Evolutionary conservation across 768 basidiomycete species (phyloP), one percentile per base, ranked within the genome.

Genomic region (Amylocystis lapponica): DNA sequence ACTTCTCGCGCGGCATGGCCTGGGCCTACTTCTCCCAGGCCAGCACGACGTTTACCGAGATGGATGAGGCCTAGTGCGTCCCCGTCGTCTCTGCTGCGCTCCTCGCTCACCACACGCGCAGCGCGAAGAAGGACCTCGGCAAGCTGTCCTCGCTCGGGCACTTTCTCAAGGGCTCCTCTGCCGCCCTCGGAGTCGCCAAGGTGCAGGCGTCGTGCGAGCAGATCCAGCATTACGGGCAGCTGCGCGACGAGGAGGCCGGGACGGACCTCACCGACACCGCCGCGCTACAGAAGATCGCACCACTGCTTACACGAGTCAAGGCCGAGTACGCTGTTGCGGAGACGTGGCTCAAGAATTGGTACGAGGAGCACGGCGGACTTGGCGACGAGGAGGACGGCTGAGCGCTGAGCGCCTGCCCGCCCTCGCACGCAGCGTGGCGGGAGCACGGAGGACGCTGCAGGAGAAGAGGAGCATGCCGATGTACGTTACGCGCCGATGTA

Each of bases 91-190:
- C 40, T 8, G n/a, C 27, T 32, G 17, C 22, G 16, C n/a, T 21
- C 20, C 5, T 16, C 27, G 3, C 27, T 14, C n/a, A 1, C 16
- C 19, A 30, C 20, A 3, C 26, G 30, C 36, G 14, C 61, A 90
- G 87, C 48, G 54, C 55, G 29, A 61, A 55, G 19, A 74, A 80
- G 49, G 75, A 93, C 51, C 75, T 95, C 9, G 51, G 56, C 9
- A 60, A 75, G 43, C 77, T 99, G 14, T 84, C 87, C 2, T 65
- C 69, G 14, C 72, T 86, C 9, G 96, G 94, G 0, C 95, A 99
- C 66, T 99, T 89, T 67, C 80, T 98, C 59, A 99, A 98, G 65
- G 95, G 95, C 36, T 97, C 94, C 2, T 95, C 93, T 11, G 94
- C 94, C 22, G 90, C 94, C 2, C 75, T 99, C 34, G 95, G 96